Evolutionary conservation across 495 filamentous ascomycete species (phyloP).

Genomic region (Astrothelium macrocarpum): DNA sequence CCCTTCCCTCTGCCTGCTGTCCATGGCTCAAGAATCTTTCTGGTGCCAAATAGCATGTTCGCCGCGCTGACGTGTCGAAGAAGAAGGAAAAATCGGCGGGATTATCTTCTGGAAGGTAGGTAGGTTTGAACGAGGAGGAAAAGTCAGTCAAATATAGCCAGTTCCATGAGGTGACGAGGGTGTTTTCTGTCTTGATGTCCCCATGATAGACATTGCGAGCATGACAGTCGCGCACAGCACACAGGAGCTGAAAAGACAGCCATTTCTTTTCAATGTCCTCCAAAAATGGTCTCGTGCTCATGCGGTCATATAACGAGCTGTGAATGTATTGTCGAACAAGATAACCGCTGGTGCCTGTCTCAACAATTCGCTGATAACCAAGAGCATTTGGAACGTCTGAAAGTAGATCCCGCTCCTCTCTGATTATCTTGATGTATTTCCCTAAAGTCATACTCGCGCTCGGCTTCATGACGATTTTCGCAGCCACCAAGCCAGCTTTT

Average conservation of each 20-base stretch:
- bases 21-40: slow-evolving; percentile 75
- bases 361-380: slow-evolving; percentile 77
- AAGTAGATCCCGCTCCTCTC: slow-evolving; percentile 72
- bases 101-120: slow-evolving; percentile 91
- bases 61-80: slow-evolving; percentile 72
- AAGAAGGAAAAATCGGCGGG: slow-evolving; percentile 96
- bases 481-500: slow-evolving; percentile 79
- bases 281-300: slow-evolving; percentile 90
- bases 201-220: slow-evolving; percentile 86
- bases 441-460: slow-evolving; percentile 66
- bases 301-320: slow-evolving; percentile 92
- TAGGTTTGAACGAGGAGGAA: slow-evolving; percentile 89
- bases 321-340: slow-evolving; percentile 94
- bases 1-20: slow-evolving; percentile 50
- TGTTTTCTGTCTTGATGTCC: slow-evolving; percentile 97
- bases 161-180: slow-evolving; percentile 96
- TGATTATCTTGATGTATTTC: slow-evolving; percentile 61
- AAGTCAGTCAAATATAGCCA: slow-evolving; percentile 98
- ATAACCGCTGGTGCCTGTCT: slow-evolving; percentile 84
- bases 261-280: slow-evolving; percentile 98
- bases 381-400: slow-evolving; percentile 84
- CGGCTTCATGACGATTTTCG: slow-evolving; percentile 91
- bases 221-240: slow-evolving; percentile 87
- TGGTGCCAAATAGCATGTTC: slow-evolving; percentile 95
- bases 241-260: slow-evolving; percentile 93